phyloP scores from a whole-genome alignment of 345 rosid species.

The sweet orange (Citrus sinensis) region DVS_A1.0 CM039164.1:10402501-10403000 shows the following conservation, averaged over 20 bases:
- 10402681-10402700: conserved; percentile 53
- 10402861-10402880: conserved; percentile 15
- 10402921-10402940: conserved; percentile 51
- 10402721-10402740: conserved; percentile 61
- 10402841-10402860: no score
- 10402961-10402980: conserved; percentile 71
- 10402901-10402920: conserved; percentile 34
- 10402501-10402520: conserved; percentile 5
- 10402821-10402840: background rate
- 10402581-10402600: background rate
- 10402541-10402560: background rate
- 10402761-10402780: conserved; percentile 62
- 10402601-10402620: background rate
- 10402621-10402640: conserved; percentile 15
- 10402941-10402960: conserved; percentile 63
- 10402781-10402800: conserved; percentile 34
- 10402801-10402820: background rate
- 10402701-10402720: conserved; percentile 60
- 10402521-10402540: background rate
- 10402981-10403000: conserved; percentile 64
- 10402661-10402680: conserved; percentile 59
- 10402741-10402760: conserved; percentile 64
- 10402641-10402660: conserved; percentile 70
- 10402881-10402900: conserved; percentile 17
- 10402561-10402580: background rate